phyloP scores from a whole-genome alignment of 495 filamentous ascomycete genomes.

The Parathielavia hyrcaniae region DNA sequence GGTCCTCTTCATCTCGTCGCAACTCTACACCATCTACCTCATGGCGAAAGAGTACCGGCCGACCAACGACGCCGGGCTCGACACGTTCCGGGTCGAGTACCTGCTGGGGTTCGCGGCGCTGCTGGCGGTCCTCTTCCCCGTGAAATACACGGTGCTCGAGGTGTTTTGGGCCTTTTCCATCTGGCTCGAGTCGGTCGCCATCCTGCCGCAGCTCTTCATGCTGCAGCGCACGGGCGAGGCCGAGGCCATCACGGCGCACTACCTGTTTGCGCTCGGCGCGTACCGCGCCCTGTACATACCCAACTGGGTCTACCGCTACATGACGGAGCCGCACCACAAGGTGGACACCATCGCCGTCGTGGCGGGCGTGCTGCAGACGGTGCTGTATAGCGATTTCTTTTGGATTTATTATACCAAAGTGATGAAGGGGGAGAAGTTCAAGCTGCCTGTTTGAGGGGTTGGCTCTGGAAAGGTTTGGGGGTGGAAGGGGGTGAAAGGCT shows the following conservation, averaged over 20 bases:
- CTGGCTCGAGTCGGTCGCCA: constrained; percentile 94
- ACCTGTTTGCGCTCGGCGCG: constrained; percentile 87
- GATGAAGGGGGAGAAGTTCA: constrained; percentile 83
- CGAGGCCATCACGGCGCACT: constrained; percentile 96
- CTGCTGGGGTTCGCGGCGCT: constrained; percentile 72
- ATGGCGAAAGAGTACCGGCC: constrained; percentile 96
- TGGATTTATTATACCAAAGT: constrained; percentile 98
- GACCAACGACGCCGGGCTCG: constrained; percentile 88
- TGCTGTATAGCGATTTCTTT: constrained; percentile 98
- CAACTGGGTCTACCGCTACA: constrained; percentile 92
- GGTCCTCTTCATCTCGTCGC: constrained; percentile 84
- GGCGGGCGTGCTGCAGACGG: constrained; percentile 85
- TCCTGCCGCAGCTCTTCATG: constrained; percentile 96
- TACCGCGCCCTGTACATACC: constrained; percentile 96
- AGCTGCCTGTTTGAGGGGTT: constrained; percentile 62
- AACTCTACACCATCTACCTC: constrained; percentile 87
- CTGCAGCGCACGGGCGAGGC: constrained; percentile 94
- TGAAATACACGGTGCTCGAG: constrained; percentile 64
- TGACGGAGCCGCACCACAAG: constrained; percentile 57
- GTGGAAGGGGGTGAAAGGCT: no score
- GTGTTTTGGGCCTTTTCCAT: constrained; percentile 96
- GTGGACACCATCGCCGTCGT: constrained; percentile 76
- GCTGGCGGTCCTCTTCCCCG: constrained; percentile 77
- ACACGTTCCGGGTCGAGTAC: constrained; percentile 95
- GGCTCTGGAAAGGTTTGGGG: background rate